Evolutionary conservation across 2,329 filamentous ascomycete genomes (phyloP), one percentile per base, ranked within the genome.

Genomic region (Aspergillus transmontanensis): DNA sequence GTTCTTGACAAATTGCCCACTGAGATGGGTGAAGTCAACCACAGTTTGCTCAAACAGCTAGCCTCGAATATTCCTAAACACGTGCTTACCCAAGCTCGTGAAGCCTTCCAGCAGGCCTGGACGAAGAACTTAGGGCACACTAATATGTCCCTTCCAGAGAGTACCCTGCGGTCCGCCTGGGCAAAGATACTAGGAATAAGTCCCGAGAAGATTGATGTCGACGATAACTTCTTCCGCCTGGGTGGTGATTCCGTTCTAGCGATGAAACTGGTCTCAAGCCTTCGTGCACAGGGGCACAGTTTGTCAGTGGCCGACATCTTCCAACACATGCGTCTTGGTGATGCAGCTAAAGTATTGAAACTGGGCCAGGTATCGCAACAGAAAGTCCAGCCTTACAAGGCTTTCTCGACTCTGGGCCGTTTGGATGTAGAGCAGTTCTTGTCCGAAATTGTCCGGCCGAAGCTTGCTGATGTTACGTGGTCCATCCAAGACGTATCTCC

Each of bases 171-270:
- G n/a, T 62, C 67, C n/a, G 63, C 72, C 7, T 76, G 74, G 73
- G 72, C 74, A 2, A 68, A 68, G 10, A 71, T 75, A 7, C 68
- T 76, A 19, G 59, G 67, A 16, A 51, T 75, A 5, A 39, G n/a
- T 2, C 54, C 61, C 0, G 70, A 83, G 3, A 76, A 82, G 1
- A 85, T 88, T 21, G 79, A 83, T 1, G 74, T 83, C 1, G 82
- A 86, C 12, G 83, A 87, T 68, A 86, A 84, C 74, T 88, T 89
- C 75, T 88, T 89, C 79, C 80, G 82, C 3, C 80, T 87, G 0
- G 86, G 86, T 1, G 86, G 86, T 23, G 86, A 88, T 73, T 88
- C 86, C 0, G 85, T 88, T 30, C 75, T 81, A 1, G 86, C 86
- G 2, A 89, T 89, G 85, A 82, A 80, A 51, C 70, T 86, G 1